A percentile compares a stretch with the other conserved stretches of the same genome.
Conservation (phyloP, 306 rosid species). For the Cucurbita pepo region DNA sequence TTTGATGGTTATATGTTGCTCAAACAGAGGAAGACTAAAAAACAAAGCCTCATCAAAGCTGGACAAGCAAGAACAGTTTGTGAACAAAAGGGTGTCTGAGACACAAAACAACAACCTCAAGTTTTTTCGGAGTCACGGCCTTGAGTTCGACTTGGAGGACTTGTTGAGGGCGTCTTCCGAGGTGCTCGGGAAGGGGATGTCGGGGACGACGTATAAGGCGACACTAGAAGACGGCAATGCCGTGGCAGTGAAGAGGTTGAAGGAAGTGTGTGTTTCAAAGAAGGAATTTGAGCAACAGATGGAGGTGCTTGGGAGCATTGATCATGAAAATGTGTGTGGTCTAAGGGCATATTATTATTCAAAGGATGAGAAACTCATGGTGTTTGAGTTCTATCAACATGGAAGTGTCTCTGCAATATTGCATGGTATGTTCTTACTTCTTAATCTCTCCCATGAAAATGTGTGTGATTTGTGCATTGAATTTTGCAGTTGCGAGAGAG, state of each 20-base stretch:
- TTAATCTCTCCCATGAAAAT: too few species aligned
- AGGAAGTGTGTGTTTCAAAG: conserved; percentile 57
- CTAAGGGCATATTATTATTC: conserved; percentile 78
- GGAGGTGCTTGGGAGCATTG: conserved; percentile 56
- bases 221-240: conserved; percentile 67
- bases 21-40: conserved; percentile 10
- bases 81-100: conserved; percentile 30
- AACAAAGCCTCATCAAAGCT: conserved; percentile 16
- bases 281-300: conserved; percentile 79
- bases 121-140: conserved; percentile 51
- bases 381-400: conserved; percentile 48
- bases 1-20: conserved; percentile 40
- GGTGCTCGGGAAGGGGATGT: conserved; percentile 85
- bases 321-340: conserved; percentile 64
- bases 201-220: conserved; percentile 75
- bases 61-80: conserved; percentile 31
- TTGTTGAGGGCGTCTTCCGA: conserved; percentile 92
- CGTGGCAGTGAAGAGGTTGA: conserved; percentile 79
- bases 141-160: conserved; percentile 82
- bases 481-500: conserved; percentile 47
- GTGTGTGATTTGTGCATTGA: background rate
- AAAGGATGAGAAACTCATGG: conserved; percentile 83
- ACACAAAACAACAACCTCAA: conserved; percentile 36
- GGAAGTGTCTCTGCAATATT: conserved; percentile 68
- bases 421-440: conserved; percentile 37